These are phyloP conservation scores for Graphiopsis chlorocephala DNA, from an alignment of 2,329 filamentous ascomycete genomes.

Conservation along the genomic window DNA sequence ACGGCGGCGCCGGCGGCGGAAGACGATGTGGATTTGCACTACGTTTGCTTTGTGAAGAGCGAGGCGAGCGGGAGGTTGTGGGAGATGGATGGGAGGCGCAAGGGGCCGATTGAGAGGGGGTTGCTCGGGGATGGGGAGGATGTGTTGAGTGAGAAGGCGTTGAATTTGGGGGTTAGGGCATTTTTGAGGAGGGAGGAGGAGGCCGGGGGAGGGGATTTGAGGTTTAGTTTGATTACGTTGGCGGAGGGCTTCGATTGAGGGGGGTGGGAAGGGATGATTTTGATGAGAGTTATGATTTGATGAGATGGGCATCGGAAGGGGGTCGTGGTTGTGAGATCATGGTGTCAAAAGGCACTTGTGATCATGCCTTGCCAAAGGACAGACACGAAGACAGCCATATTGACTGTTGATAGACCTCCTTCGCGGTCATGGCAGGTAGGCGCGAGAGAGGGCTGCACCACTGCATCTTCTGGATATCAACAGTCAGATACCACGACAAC, in stretches of 20 bases:
- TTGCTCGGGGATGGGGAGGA: conserved; percentile 43
- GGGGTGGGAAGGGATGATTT: not conserved
- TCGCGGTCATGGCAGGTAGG: not conserved
- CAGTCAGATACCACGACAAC: not conserved
- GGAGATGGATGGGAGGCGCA: conserved; percentile 75
- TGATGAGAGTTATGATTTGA: not conserved
- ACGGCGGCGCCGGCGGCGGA: conserved; percentile 73
- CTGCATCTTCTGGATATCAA: not conserved
- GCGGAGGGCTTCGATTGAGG: conserved; percentile 55
- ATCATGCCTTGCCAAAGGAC: not conserved
- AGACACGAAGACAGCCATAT: not conserved
- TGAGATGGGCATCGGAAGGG: not conserved
- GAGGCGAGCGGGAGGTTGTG: conserved; percentile 66
- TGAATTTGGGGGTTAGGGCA: conserved; percentile 65
- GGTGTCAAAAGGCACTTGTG: not conserved
- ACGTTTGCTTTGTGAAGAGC: conserved; percentile 87
- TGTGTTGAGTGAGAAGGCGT: conserved; percentile 64
- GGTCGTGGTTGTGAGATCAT: not conserved
- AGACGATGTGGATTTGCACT: conserved; percentile 89
- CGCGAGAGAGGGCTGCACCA: not conserved
- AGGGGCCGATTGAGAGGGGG: conserved; percentile 68
- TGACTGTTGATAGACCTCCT: not conserved
- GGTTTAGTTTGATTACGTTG: conserved; percentile 63
- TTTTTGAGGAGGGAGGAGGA: conserved; percentile 59
- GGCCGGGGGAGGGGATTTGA: conserved; percentile 55